A percentile compares a stretch with the other conserved stretches of the same genome.
These are phyloP conservation scores for Xylaria multiplex DNA, from an alignment of 2,329 filamentous ascomycete genomes.

Conservation along the genomic window DNA sequence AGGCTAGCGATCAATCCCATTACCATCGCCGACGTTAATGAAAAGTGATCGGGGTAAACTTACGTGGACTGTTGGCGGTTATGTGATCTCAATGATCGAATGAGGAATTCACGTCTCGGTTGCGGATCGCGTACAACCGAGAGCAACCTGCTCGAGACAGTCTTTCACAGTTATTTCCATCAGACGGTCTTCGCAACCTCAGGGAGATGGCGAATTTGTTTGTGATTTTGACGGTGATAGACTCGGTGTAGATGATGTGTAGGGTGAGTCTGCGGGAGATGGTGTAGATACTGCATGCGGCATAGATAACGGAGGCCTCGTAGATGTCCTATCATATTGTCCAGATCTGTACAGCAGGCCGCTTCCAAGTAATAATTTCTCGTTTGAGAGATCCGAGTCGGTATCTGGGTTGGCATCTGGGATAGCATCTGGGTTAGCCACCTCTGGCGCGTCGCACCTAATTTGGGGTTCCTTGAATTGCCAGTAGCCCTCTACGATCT, in stretches of 20 bases:
- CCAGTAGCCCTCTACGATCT: conserved; percentile 38
- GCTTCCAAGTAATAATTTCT: conserved; percentile 23
- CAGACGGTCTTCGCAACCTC: background rate
- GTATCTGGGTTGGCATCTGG: background rate
- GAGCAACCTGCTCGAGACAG: background rate
- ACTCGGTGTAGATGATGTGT: conserved; percentile 12
- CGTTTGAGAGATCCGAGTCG: conserved; percentile 5
- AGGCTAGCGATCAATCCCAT: background rate
- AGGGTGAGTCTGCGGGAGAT: conserved; percentile 14
- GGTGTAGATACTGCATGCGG: background rate
- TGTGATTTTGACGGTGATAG: conserved; percentile 25
- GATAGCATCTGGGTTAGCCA: background rate
- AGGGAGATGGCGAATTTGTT: conserved; percentile 23
- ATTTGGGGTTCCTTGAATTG: conserved; percentile 30
- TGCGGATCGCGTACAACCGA: background rate
- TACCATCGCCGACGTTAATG: background rate
- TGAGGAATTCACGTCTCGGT: background rate
- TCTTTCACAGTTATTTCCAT: background rate
- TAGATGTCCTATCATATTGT: background rate
- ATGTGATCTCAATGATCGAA: too few species aligned
- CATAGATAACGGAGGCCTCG: background rate
- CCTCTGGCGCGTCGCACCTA: conserved; percentile 2
- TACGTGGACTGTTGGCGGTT: background rate
- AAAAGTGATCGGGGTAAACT: conserved; percentile 8
- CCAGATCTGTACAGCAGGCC: conserved; percentile 23